phyloP scores from a whole-genome alignment of 2,329 filamentous ascomycete species.

The Berkeleyomyces basicola region DNA sequence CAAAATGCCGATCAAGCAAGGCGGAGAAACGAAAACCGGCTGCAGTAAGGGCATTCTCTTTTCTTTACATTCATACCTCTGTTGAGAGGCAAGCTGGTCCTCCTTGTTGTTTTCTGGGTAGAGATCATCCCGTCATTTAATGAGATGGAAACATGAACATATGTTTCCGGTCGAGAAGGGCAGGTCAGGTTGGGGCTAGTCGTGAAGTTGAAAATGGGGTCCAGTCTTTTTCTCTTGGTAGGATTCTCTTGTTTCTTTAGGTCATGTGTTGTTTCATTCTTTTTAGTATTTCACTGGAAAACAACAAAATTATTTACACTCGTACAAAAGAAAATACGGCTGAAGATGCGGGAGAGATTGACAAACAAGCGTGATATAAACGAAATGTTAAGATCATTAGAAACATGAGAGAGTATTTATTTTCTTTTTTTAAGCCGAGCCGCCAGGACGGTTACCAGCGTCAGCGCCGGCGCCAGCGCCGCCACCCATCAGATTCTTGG shows the following conservation, averaged over 20 bases:
- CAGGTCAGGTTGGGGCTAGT: background rate
- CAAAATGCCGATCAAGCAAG: constrained; percentile 10
- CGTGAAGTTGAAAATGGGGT: background rate
- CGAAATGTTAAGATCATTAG: background rate
- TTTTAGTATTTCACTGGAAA: background rate
- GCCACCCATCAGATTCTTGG: constrained; percentile 31
- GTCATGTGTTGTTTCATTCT: background rate
- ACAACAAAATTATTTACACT: background rate
- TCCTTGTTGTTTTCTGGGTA: background rate
- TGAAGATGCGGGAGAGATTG: too few species aligned
- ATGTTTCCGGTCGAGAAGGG: background rate
- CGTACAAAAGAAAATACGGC: background rate
- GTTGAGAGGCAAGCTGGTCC: background rate
- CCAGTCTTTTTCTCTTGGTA: background rate
- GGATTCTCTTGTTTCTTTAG: background rate
- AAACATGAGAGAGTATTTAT: background rate
- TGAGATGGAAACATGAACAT: background rate
- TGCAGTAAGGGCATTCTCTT: background rate
- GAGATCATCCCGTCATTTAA: background rate
- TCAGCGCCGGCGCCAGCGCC: constrained; percentile 19
- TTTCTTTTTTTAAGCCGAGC: constrained; percentile 6
- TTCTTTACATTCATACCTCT: background rate
- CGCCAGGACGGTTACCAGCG: constrained; percentile 17
- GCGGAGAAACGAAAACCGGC: background rate
- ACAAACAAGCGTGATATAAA: too few species aligned